Conservation (phyloP, 2,329 filamentous ascomycete species). For the Kalmusia sp. region DNA sequence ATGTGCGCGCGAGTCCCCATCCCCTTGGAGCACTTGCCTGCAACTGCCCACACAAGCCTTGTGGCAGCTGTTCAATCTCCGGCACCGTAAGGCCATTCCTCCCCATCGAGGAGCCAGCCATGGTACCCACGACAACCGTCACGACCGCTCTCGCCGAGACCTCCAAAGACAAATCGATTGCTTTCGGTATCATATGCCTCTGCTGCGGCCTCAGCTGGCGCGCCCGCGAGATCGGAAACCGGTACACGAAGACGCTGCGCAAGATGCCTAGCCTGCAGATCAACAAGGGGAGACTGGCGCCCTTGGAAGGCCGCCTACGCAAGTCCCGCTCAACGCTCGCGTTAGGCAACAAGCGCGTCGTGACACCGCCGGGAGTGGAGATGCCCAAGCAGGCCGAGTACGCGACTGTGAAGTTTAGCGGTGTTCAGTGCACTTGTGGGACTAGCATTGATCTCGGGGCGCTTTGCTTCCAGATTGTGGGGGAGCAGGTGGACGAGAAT, state of each 20-base stretch:
- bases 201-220: constrained; percentile 33
- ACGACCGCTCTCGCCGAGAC: constrained; percentile 6
- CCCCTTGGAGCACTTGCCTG: constrained; percentile 28
- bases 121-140: constrained; percentile 15
- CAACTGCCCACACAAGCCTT: constrained; percentile 32
- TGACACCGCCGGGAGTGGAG: constrained; percentile 1
- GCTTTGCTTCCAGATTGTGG: constrained; percentile 32
- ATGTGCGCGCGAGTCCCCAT: constrained; percentile 15
- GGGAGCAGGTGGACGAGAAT: constrained; percentile 9
- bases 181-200: constrained; percentile 33
- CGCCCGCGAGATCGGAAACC: constrained; percentile 15
- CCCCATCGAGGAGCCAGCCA: constrained; percentile 31
- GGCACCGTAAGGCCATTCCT: constrained; percentile 28
- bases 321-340: constrained; percentile 18
- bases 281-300: constrained; percentile 8
- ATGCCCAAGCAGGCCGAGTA: constrained; percentile 24
- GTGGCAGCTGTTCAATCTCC: constrained; percentile 26
- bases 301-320: constrained; percentile 10
- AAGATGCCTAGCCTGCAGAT: constrained; percentile 19
- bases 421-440: constrained; percentile 30
- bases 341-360: constrained; percentile 2
- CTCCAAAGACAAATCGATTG: constrained; percentile 12
- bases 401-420: constrained; percentile 26
- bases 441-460: constrained; percentile 15
- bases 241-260: constrained; percentile 18